Percentiles rank a stretch among this genome's conserved stretches.
phyloP scores from a whole-genome alignment of 768 basidiomycete species.

The Boletellus ananas region DNA sequence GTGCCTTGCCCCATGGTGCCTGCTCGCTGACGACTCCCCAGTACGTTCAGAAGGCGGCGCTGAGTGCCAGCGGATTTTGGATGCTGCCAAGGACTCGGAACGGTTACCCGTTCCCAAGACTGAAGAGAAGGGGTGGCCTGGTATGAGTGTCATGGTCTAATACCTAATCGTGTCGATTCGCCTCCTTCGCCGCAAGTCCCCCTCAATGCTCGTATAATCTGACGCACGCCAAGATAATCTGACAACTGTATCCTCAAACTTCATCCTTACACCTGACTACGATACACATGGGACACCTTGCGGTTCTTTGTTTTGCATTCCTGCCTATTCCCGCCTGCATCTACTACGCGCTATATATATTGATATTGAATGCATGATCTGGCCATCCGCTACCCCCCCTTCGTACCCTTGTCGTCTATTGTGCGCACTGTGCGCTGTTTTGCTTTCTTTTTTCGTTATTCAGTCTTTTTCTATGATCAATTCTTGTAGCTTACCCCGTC shows the following conservation, averaged over 20 bases:
- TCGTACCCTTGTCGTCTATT: constrained; percentile 4
- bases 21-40: constrained; percentile 24
- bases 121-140: constrained; percentile 32
- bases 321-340: constrained; percentile 8
- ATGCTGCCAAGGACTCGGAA: constrained; percentile 31
- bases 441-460: constrained; percentile 14
- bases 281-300: constrained; percentile 28
- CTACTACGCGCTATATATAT: constrained; percentile 16
- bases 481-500: constrained; percentile 30
- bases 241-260: constrained; percentile 14
- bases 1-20: not conserved
- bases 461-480: constrained; percentile 10
- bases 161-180: constrained; percentile 6
- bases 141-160: constrained; percentile 33
- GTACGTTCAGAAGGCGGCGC: constrained; percentile 81
- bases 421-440: not conserved
- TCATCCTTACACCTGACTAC: constrained; percentile 16
- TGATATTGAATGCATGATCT: constrained; percentile 25
- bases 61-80: constrained; percentile 55
- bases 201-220: constrained; percentile 24
- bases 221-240: constrained; percentile 18
- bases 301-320: constrained; percentile 21
- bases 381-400: constrained; percentile 1
- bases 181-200: constrained; percentile 13
- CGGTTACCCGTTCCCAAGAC: constrained; percentile 25